These are phyloP conservation scores for Hydnomerulius pinastri DNA, from an alignment of 768 basidiomycete genomes.

Conservation along the genomic window DNA sequence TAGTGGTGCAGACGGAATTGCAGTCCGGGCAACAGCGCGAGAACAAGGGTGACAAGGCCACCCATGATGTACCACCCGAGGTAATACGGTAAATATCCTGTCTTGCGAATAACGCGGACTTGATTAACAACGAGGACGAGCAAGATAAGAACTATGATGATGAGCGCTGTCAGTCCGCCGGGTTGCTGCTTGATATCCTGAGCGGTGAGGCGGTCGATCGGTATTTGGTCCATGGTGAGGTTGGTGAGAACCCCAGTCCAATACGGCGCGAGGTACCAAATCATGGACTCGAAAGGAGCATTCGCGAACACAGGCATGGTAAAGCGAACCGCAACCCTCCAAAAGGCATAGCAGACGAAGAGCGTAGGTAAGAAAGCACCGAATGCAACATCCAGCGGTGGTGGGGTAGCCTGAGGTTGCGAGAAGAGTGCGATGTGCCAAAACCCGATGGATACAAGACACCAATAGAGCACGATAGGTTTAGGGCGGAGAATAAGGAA, in stretches of 20 bases:
- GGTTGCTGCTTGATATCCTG: constrained; percentile 64
- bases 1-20: constrained; percentile 82
- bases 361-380: constrained; percentile 75
- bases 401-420: constrained; percentile 66
- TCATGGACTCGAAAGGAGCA: constrained; percentile 68
- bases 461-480: constrained; percentile 71
- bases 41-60: constrained; percentile 62
- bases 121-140: constrained; percentile 69
- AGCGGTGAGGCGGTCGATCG: constrained; percentile 73
- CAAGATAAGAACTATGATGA: constrained; percentile 67
- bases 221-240: constrained; percentile 68
- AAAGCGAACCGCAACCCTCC: constrained; percentile 75
- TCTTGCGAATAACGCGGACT: constrained; percentile 78
- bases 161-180: constrained; percentile 67
- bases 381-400: constrained; percentile 72
- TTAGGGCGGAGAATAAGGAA: constrained; percentile 75
- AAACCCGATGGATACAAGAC: constrained; percentile 78
- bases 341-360: constrained; percentile 79
- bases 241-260: constrained; percentile 82
- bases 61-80: constrained; percentile 71
- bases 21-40: constrained; percentile 70
- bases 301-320: constrained; percentile 68
- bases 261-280: constrained; percentile 76
- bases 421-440: constrained; percentile 86
- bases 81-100: constrained; percentile 81